Conservation (phyloP, 257 asterid genomes). For the Eucommia ulmoides region DNA sequence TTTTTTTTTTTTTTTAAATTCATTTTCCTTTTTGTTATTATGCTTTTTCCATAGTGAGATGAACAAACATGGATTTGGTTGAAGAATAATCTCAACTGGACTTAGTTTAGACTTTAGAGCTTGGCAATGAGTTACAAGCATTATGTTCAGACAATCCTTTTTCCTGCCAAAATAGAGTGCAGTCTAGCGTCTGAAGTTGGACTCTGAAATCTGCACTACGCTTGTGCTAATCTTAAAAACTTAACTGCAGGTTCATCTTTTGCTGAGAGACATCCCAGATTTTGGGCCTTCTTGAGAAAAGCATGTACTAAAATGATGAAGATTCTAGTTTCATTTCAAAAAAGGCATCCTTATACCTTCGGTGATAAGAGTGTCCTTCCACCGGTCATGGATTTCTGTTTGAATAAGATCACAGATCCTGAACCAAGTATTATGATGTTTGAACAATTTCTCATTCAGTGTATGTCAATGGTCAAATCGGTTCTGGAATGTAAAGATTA, state of each 20-base stretch:
- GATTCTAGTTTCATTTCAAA: conserved; percentile 70
- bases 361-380: conserved; percentile 80
- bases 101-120: too few relatives aligned
- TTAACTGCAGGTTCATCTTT: conserved; percentile 70
- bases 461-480: conserved; percentile 78
- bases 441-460: conserved; percentile 80
- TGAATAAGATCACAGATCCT: conserved; percentile 71
- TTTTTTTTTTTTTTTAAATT: not conserved
- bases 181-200: too few relatives aligned
- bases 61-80: too few relatives aligned
- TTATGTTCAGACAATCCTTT: too few relatives aligned
- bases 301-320: conserved; percentile 79
- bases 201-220: too few relatives aligned
- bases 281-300: conserved; percentile 66
- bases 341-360: conserved; percentile 88
- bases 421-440: conserved; percentile 54
- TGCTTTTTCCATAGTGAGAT: too few relatives aligned
- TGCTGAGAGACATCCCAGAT: conserved; percentile 57
- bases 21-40: not conserved
- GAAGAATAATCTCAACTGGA: too few relatives aligned
- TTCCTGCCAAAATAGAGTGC: conserved; percentile 8
- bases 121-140: too few relatives aligned
- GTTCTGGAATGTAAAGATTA: conserved; percentile 90
- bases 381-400: conserved; percentile 67
- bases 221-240: conserved; percentile 19